These are phyloP conservation scores for Trametes versicolor DNA, from an alignment of 1,284 basidiomycete genomes.

Conservation along the genomic window DNA sequence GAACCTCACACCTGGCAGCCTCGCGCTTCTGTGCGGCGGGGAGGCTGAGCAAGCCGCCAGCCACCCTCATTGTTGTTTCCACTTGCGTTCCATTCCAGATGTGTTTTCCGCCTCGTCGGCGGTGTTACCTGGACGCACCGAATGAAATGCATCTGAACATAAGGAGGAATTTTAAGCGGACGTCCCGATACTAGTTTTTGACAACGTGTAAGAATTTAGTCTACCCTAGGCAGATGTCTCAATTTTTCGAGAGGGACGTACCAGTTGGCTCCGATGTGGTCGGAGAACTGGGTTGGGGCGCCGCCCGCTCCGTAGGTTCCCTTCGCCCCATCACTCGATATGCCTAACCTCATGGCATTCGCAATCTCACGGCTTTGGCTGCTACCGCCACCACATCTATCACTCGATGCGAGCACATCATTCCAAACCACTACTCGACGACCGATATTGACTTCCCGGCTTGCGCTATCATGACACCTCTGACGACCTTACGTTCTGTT, in stretches of 20 bases:
- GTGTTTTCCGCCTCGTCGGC: too few species aligned
- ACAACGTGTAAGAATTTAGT: too few species aligned
- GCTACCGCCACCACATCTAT: background rate
- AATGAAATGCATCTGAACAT: too few species aligned
- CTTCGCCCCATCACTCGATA: background rate
- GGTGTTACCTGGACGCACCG: too few species aligned
- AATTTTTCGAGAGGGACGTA: too few species aligned
- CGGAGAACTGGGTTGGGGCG: too few species aligned
- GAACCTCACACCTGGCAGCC: constrained; percentile 32
- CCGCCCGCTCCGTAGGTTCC: too few species aligned
- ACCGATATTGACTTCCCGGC: background rate
- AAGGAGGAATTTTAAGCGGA: too few species aligned
- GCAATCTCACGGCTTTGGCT: constrained; percentile 14
- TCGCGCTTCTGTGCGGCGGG: constrained; percentile 22
- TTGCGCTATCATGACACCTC: background rate
- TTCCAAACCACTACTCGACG: background rate
- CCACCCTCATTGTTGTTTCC: background rate
- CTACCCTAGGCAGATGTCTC: too few species aligned
- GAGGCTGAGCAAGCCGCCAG: constrained; percentile 12
- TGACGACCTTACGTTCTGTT: constrained; percentile 1
- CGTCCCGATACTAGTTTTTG: too few species aligned
- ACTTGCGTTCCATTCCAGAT: too few species aligned
- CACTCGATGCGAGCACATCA: background rate
- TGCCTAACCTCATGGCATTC: constrained; percentile 3
- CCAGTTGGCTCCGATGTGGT: too few species aligned